Conservation (phyloP, 2,329 filamentous ascomycete genomes). For the Cladosporium cucumerinum region DNA sequence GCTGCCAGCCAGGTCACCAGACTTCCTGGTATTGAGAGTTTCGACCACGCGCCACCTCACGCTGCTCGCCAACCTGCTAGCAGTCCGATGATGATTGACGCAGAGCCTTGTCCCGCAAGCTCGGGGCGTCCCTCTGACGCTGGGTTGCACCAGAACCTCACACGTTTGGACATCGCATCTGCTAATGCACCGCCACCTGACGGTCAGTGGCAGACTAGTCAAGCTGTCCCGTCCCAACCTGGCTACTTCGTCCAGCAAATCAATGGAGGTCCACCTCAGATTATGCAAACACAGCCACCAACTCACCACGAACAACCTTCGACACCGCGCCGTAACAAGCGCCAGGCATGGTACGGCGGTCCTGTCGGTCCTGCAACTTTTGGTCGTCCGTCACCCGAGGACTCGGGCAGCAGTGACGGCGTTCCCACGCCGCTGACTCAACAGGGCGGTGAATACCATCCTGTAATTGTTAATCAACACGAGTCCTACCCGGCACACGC, state of each 20-base stretch:
- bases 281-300: background rate
- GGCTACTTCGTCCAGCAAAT: conserved; percentile 11
- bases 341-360: conserved; percentile 70
- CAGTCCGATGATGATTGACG: conserved; percentile 76
- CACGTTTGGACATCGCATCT: conserved; percentile 61
- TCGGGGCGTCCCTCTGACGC: conserved; percentile 52
- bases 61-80: conserved; percentile 56
- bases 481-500: conserved; percentile 22
- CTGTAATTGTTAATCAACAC: conserved; percentile 51
- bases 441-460: conserved; percentile 50
- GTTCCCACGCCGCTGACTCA: conserved; percentile 51
- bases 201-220: conserved; percentile 23
- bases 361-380: conserved; percentile 35
- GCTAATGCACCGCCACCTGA: conserved; percentile 36
- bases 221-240: background rate
- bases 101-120: conserved; percentile 30
- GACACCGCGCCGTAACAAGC: conserved; percentile 59
- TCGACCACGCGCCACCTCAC: conserved; percentile 69
- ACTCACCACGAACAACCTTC: conserved; percentile 36
- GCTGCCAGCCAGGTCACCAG: conserved; percentile 60
- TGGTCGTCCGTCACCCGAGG: conserved; percentile 51
- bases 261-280: conserved; percentile 3
- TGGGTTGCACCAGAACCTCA: conserved; percentile 63
- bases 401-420: conserved; percentile 53
- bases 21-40: conserved; percentile 87